Evolutionary conservation across 179 eudicot species (phyloP).

Genomic region (Carnegiea gigantea): DNA sequence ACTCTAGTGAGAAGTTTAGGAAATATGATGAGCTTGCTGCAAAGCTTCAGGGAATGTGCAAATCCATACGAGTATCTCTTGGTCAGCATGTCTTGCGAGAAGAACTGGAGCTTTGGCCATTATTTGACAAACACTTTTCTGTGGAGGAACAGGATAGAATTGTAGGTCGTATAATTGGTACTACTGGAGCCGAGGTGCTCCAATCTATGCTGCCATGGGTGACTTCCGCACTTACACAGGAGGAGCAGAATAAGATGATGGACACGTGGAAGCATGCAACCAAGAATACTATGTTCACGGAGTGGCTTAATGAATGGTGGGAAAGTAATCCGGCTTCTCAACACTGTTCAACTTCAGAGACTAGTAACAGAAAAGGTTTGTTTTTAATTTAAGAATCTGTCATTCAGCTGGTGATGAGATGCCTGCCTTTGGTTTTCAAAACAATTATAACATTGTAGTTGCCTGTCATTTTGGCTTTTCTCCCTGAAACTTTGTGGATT

Average conservation of each 20-base stretch:
- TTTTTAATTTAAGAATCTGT: slow-evolving; percentile 13
- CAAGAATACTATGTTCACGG: slow-evolving; percentile 94
- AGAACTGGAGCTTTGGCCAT: slow-evolving; percentile 96
- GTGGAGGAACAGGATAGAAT: slow-evolving; percentile 93
- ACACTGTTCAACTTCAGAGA: slow-evolving; percentile 49
- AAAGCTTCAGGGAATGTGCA: slow-evolving; percentile 95
- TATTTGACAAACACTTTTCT: slow-evolving; percentile 87
- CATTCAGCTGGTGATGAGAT: slow-evolving; percentile 12
- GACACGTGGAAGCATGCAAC: slow-evolving; percentile 96
- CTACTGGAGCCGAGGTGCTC: slow-evolving; percentile 98
- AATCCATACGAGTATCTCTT: slow-evolving; percentile 85
- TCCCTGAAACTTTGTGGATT: slow-evolving; percentile 4
- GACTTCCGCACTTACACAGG: slow-evolving; percentile 93
- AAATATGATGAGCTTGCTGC: slow-evolving; percentile 80
- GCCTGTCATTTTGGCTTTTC: slow-evolving; percentile 2
- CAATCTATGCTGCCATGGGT: slow-evolving; percentile 99
- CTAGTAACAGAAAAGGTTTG: slow-evolving; percentile 51
- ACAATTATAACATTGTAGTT: neutral
- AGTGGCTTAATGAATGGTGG: slow-evolving; percentile 99
- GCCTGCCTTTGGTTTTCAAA: neutral
- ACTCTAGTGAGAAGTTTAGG: slow-evolving; percentile 36
- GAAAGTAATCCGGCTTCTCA: slow-evolving; percentile 58
- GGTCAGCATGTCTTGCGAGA: slow-evolving; percentile 93
- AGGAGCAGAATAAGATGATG: slow-evolving; percentile 96
- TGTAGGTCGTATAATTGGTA: slow-evolving; percentile 95